These are phyloP conservation scores for Xylogone sp. DNA, from an alignment of 2,329 filamentous ascomycete genomes.

Conservation along the genomic window DNA sequence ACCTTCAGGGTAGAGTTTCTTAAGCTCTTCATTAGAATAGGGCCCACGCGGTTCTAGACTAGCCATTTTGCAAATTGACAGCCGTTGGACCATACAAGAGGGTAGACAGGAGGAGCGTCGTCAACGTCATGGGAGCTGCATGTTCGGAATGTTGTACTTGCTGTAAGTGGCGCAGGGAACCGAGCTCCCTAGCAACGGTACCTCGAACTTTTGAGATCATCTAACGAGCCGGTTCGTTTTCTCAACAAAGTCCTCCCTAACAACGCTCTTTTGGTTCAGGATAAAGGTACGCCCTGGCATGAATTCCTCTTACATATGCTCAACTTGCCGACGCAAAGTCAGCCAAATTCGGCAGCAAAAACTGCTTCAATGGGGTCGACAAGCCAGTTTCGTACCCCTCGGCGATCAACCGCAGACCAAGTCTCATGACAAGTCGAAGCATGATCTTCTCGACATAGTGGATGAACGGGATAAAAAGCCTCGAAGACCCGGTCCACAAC, in stretches of 20 bases:
- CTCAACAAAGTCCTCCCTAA: background rate
- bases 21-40: conserved; percentile 78
- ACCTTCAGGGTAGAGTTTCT: conserved; percentile 72
- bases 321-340: conserved; percentile 23
- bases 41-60: conserved; percentile 68
- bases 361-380: conserved; percentile 14
- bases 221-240: background rate
- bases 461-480: background rate
- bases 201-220: background rate
- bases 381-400: conserved; percentile 24
- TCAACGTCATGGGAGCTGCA: too few species aligned
- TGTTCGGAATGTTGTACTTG: too few species aligned
- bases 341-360: conserved; percentile 10
- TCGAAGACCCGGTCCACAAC: background rate
- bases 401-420: conserved; percentile 10
- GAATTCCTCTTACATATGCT: conserved; percentile 23
- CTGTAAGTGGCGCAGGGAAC: background rate
- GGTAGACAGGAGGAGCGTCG: too few species aligned
- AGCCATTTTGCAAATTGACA: conserved; percentile 57
- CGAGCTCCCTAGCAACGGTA: background rate
- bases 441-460: conserved; percentile 6
- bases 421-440: conserved; percentile 7
- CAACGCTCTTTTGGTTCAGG: too few species aligned
- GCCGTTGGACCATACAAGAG: background rate
- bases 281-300: conserved; percentile 9